Evolutionary conservation across 2,329 filamentous ascomycete species (phyloP).

Genomic region (Periconia sp.): DNA sequence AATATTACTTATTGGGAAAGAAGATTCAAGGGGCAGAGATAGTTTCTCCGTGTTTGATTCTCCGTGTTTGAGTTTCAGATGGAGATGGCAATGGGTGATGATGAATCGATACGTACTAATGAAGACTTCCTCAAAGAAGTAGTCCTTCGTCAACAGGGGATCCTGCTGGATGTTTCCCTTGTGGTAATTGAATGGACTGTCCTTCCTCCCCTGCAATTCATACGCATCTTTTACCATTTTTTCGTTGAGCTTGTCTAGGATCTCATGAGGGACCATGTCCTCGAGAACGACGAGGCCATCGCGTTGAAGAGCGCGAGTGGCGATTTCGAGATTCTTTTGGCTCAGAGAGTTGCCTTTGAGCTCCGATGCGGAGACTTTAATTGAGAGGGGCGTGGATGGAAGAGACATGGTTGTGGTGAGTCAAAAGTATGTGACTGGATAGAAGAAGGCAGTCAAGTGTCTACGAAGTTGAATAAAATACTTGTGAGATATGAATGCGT

Average conservation of each 20-base stretch:
- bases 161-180: slow-evolving; percentile 68
- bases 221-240: slow-evolving; percentile 67
- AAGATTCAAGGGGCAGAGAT: not conserved
- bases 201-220: slow-evolving; percentile 57
- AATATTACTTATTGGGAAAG: not conserved
- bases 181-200: slow-evolving; percentile 68
- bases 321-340: slow-evolving; percentile 61
- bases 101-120: slow-evolving; percentile 56
- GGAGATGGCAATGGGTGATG: too few relatives aligned
- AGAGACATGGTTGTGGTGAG: slow-evolving; percentile 23
- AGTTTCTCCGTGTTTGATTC: too few relatives aligned
- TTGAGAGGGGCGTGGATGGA: slow-evolving; percentile 37
- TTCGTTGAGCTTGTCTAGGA: slow-evolving; percentile 62
- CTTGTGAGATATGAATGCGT: too few relatives aligned
- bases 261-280: slow-evolving; percentile 48
- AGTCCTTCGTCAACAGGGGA: slow-evolving; percentile 57
- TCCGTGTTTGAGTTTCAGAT: too few relatives aligned
- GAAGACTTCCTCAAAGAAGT: slow-evolving; percentile 53
- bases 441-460: not conserved
- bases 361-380: slow-evolving; percentile 52
- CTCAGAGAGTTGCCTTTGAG: slow-evolving; percentile 47
- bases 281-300: slow-evolving; percentile 44
- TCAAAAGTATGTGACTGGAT: not conserved
- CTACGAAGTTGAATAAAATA: not conserved
- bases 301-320: slow-evolving; percentile 30